A percentile compares a stretch with the other conserved stretches of the same genome.
These are phyloP conservation scores for Eimeria tenella DNA, from an alignment of 169 alveolate genomes.

Conservation along the genomic window DNA sequence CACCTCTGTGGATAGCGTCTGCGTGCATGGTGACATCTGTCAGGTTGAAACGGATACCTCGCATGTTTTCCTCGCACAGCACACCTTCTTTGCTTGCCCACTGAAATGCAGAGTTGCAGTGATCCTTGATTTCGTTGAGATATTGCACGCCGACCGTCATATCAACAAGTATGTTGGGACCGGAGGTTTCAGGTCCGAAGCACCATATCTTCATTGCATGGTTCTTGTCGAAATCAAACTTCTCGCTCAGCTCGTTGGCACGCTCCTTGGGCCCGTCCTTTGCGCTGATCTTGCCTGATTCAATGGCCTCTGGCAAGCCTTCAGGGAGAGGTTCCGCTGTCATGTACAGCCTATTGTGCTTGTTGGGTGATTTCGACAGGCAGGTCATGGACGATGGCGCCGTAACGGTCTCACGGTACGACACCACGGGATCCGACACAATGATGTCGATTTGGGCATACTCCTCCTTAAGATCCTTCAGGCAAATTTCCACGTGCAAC, in stretches of 20 bases:
- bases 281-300: constrained; percentile 94
- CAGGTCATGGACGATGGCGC: constrained; percentile 94
- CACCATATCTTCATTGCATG: constrained; percentile 99
- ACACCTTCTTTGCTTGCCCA: constrained; percentile 99
- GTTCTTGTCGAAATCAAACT: constrained; percentile 98
- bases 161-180: constrained; percentile 98
- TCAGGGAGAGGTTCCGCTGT: constrained; percentile 98
- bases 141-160: constrained; percentile 98
- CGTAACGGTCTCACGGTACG: constrained; percentile 99
- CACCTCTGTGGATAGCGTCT: constrained; percentile 99
- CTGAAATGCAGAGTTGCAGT: constrained; percentile 99
- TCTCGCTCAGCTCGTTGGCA: constrained; percentile 94
- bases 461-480: constrained; percentile 99
- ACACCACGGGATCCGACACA: constrained; percentile 99
- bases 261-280: constrained; percentile 97
- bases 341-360: constrained; percentile 99
- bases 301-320: constrained; percentile 97
- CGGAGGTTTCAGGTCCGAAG: constrained; percentile 99
- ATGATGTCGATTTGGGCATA: constrained; percentile 98
- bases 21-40: constrained; percentile 99
- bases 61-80: constrained; percentile 98
- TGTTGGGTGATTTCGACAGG: constrained; percentile 99
- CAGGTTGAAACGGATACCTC: constrained; percentile 98
- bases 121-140: constrained; percentile 99
- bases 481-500: constrained; percentile 98